Evolutionary conservation across 768 basidiomycete species (phyloP).

Genomic region (Ramaria sp.): DNA sequence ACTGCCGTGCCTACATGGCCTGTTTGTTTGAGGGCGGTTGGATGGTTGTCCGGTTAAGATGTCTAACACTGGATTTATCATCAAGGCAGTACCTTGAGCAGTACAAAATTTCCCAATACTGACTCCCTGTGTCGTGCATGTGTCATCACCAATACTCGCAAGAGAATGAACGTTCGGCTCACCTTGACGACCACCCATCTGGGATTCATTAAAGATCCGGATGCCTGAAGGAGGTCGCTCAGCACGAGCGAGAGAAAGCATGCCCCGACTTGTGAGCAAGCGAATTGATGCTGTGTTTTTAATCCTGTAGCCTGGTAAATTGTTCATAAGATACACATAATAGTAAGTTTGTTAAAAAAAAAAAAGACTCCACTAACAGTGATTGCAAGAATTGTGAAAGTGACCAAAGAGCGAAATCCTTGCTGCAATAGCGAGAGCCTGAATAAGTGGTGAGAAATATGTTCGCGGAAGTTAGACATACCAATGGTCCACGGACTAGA

Average conservation of each 20-base stretch:
- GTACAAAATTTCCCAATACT: constrained; percentile 17
- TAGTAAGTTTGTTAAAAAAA: not conserved
- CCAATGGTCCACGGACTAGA: not conserved
- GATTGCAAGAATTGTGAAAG: not conserved
- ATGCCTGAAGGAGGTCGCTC: constrained; percentile 22
- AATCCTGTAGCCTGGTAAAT: too few species aligned
- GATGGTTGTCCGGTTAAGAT: too few species aligned
- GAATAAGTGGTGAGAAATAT: not conserved
- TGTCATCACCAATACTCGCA: too few species aligned
- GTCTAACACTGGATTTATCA: too few species aligned
- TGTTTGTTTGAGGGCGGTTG: constrained; percentile 27
- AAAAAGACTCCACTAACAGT: not conserved
- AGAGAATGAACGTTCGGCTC: too few species aligned
- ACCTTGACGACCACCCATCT: constrained; percentile 22
- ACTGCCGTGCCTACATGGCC: constrained; percentile 33
- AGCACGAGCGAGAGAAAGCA: constrained; percentile 21
- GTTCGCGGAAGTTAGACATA: not conserved
- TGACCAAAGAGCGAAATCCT: not conserved
- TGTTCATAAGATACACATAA: too few species aligned
- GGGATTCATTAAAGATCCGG: constrained; percentile 21
- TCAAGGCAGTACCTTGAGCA: constrained; percentile 22
- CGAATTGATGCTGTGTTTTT: not conserved
- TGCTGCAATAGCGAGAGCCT: not conserved
- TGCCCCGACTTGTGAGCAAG: constrained; percentile 16
- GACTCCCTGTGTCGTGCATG: constrained; percentile 18